Evolutionary conservation across 371 early-diverging fungal genomes (phyloP).

Genomic region (Mortierella sp.): DNA sequence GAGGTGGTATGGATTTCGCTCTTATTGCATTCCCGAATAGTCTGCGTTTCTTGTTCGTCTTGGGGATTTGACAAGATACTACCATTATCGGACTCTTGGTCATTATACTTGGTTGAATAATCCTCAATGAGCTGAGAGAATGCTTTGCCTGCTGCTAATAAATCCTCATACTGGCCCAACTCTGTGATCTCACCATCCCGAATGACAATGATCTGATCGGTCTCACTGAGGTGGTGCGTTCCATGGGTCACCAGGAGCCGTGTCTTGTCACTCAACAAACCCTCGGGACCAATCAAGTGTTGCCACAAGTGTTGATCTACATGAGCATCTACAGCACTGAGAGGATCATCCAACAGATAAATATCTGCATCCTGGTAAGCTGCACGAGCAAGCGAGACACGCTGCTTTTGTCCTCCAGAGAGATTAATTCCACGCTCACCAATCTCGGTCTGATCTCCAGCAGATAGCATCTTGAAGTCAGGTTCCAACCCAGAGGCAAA

Average conservation of each 20-base stretch:
- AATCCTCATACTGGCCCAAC: conserved; percentile 62
- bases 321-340: conserved; percentile 83
- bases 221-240: conserved; percentile 52
- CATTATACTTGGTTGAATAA: conserved; percentile 36
- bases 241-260: conserved; percentile 58
- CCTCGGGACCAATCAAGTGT: conserved; percentile 60
- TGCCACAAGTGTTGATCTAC: conserved; percentile 60
- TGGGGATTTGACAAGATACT: no score
- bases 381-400: conserved; percentile 63
- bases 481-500: conserved; percentile 66
- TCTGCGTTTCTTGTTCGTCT: conserved; percentile 32
- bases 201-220: conserved; percentile 65
- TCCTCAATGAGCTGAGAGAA: conserved; percentile 59
- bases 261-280: conserved; percentile 67
- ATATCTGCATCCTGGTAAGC: conserved; percentile 74
- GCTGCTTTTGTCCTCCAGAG: conserved; percentile 66
- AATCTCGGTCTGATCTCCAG: conserved; percentile 70
- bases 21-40: no score
- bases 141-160: conserved; percentile 54
- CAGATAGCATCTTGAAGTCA: conserved; percentile 65
- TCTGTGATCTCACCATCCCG: conserved; percentile 66
- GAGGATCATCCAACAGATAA: conserved; percentile 75
- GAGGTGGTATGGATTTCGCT: no score
- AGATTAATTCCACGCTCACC: conserved; percentile 65
- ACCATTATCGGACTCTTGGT: no score